phyloP scores from a whole-genome alignment of 352 stramenopile genomes.

The Phytophthora chlamydospora region DNA sequence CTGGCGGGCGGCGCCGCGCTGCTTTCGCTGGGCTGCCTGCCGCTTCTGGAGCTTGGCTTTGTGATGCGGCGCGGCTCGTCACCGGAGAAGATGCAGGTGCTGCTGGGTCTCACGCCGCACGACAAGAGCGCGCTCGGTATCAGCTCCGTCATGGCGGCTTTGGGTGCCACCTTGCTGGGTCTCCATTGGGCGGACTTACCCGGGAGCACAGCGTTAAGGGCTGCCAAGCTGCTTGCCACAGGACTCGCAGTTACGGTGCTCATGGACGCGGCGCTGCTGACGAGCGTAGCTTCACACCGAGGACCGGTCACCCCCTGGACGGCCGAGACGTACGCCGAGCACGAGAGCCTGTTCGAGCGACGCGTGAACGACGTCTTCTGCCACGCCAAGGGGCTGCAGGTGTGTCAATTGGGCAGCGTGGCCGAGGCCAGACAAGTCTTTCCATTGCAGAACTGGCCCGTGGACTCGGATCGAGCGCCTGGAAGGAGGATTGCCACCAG shows the following conservation, averaged over 20 bases:
- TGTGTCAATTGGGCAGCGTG: conserved; percentile 45
- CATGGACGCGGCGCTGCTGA: conserved; percentile 25
- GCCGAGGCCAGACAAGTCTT: conserved; percentile 50
- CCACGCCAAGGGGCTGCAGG: conserved; percentile 47
- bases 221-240: conserved; percentile 19
- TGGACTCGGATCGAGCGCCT: conserved; percentile 41
- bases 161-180: conserved; percentile 31
- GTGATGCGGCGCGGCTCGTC: conserved; percentile 5
- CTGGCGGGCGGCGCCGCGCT: conserved; percentile 29
- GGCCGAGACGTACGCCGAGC: conserved; percentile 24
- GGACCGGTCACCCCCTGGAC: conserved; percentile 38
- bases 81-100: conserved; percentile 15
- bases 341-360: conserved; percentile 41
- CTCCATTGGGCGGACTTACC: conserved; percentile 36
- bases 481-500: conserved; percentile 35
- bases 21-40: conserved; percentile 33
- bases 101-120: conserved; percentile 30
- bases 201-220: conserved; percentile 1
- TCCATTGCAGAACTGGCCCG: conserved; percentile 44
- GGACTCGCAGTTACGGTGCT: conserved; percentile 20
- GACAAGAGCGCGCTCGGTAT: conserved; percentile 37
- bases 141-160: conserved; percentile 13
- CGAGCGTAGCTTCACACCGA: conserved; percentile 17
- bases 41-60: conserved; percentile 37
- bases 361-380: conserved; percentile 58